Conservation (phyloP, 2,329 filamentous ascomycete genomes). For the Reticulascus tulasneorum region DNA sequence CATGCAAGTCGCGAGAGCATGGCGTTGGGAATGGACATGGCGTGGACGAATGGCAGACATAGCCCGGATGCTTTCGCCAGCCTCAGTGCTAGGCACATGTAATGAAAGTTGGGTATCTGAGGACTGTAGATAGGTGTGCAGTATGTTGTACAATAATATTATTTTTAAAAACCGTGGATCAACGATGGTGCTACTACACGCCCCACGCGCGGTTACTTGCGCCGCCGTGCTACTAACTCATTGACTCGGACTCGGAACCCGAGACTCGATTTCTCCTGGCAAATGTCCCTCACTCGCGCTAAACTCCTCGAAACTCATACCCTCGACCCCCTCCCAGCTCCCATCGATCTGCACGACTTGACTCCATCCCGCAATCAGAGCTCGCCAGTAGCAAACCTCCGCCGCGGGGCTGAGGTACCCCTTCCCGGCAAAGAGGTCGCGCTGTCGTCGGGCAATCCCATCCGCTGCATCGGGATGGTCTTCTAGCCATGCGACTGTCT, state of each 20-base stretch:
- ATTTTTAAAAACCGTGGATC: no score
- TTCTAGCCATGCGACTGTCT: constrained; percentile 41
- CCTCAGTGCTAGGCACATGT: constrained; percentile 57
- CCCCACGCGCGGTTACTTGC: no score
- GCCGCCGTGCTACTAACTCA: no score
- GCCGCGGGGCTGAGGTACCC: constrained; percentile 47
- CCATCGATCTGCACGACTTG: constrained; percentile 32
- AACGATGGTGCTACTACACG: no score
- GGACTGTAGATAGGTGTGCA: neutral
- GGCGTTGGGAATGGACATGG: constrained; percentile 58
- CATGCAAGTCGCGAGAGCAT: constrained; percentile 69
- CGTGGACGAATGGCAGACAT: constrained; percentile 66
- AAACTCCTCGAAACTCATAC: constrained; percentile 15
- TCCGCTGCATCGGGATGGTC: constrained; percentile 36
- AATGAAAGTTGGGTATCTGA: constrained; percentile 18
- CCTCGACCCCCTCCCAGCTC: constrained; percentile 5
- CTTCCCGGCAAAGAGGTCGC: constrained; percentile 34
- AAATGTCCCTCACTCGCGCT: no score
- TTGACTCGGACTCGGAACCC: no score
- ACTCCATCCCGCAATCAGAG: constrained; percentile 43
- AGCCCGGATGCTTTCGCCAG: constrained; percentile 79
- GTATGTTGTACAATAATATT: constrained; percentile 3
- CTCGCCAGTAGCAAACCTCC: constrained; percentile 51
- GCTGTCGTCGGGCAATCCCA: constrained; percentile 44
- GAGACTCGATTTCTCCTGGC: no score